Evolutionary conservation across 441 rosid species (phyloP).

Genomic region (Jatropha multifida): DNA sequence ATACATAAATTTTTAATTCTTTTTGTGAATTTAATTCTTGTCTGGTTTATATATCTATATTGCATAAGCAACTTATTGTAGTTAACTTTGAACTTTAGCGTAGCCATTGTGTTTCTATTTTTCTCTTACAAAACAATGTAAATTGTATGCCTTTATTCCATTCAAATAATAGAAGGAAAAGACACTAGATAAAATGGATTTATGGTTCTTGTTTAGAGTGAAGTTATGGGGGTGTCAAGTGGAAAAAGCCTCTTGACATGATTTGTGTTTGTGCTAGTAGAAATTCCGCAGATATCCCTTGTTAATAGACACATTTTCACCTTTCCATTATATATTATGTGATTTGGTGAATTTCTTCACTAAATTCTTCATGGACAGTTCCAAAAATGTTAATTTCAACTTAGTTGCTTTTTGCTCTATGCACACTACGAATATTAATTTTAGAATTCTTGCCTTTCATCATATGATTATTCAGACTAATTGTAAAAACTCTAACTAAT

Average conservation of each 20-base stretch:
- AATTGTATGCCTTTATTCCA: background rate
- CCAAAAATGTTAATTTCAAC: too few relatives aligned
- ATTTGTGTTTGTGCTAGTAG: background rate
- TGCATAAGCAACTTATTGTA: background rate
- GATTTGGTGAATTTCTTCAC: too few relatives aligned
- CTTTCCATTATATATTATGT: too few relatives aligned
- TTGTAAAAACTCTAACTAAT: background rate
- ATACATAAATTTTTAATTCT: slow-evolving; percentile 16
- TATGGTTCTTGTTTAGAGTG: background rate
- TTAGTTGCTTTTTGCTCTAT: too few relatives aligned
- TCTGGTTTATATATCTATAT: background rate
- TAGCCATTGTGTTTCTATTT: too few relatives aligned
- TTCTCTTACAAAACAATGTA: too few relatives aligned
- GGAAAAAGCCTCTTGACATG: background rate
- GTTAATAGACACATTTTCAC: too few relatives aligned
- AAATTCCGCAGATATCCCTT: background rate
- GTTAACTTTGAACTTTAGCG: too few relatives aligned
- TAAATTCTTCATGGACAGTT: too few relatives aligned
- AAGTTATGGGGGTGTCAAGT: too few relatives aligned
- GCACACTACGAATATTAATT: too few relatives aligned
- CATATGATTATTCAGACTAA: background rate
- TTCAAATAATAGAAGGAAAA: background rate
- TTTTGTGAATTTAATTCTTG: background rate
- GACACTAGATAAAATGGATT: background rate
- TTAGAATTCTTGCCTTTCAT: too few relatives aligned